Percentiles rank a stretch among this genome's conserved stretches.
Conservation (phyloP, 192 early-diverging fungal species). For the Coemansia sp. region DNA sequence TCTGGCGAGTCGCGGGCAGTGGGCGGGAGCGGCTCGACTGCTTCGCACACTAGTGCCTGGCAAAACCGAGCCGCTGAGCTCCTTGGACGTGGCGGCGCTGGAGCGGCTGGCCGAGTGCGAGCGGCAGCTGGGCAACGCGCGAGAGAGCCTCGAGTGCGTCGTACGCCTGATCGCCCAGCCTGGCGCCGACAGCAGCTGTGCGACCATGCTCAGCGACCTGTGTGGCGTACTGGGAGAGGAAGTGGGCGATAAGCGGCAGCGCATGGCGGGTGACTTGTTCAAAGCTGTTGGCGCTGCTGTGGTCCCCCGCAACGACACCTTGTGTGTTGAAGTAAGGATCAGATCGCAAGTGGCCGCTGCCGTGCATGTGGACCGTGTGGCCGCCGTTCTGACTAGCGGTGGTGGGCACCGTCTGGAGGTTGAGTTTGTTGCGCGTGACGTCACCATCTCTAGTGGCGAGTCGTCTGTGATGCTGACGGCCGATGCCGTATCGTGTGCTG, state of each 20-base stretch:
- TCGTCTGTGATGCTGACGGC: slow-evolving; percentile 19
- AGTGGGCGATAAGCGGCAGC: neutral
- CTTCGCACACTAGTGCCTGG: slow-evolving; percentile 34
- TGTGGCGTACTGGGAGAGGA: slow-evolving; percentile 5
- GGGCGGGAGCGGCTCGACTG: slow-evolving; percentile 32
- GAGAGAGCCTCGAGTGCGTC: slow-evolving; percentile 20
- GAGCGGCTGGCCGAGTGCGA: slow-evolving; percentile 44
- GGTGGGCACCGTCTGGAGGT: slow-evolving; percentile 29
- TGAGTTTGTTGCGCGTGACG: slow-evolving; percentile 12
- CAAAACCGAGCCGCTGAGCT: neutral
- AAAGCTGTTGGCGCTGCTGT: neutral
- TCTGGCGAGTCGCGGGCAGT: slow-evolving; percentile 35
- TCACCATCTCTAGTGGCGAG: slow-evolving; percentile 12
- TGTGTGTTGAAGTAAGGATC: slow-evolving; percentile 14
- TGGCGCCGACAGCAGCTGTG: slow-evolving; percentile 1
- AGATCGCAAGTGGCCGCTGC: slow-evolving; percentile 9
- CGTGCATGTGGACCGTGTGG: slow-evolving; percentile 15
- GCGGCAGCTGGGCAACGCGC: slow-evolving; percentile 26
- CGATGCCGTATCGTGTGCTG: slow-evolving; percentile 38
- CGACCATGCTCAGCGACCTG: slow-evolving; percentile 26
- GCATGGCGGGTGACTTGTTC: slow-evolving; percentile 18
- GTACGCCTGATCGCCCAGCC: slow-evolving; percentile 28
- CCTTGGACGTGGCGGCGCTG: slow-evolving; percentile 29
- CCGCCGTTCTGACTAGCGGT: slow-evolving; percentile 20
- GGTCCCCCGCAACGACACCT: slow-evolving; percentile 5